Evolutionary conservation across 2,329 filamentous ascomycete species (phyloP).

Genomic region (Sphaerulina vaccinii): DNA sequence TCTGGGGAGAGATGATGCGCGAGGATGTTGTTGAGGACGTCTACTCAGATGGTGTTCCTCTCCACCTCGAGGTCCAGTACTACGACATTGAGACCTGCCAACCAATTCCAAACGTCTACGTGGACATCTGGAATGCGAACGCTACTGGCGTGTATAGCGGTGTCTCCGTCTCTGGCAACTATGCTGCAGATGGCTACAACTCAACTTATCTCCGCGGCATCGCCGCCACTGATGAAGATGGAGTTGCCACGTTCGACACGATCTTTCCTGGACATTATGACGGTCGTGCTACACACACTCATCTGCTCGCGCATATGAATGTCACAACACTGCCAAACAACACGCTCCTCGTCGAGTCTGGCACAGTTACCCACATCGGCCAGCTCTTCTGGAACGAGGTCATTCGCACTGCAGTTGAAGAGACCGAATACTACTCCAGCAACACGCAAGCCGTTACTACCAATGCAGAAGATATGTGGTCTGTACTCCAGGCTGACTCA

Average conservation of each 20-base stretch:
- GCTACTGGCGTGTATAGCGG: slow-evolving; percentile 49
- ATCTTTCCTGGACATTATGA: slow-evolving; percentile 49
- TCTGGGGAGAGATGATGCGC: slow-evolving; percentile 42
- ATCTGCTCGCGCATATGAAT: slow-evolving; percentile 41
- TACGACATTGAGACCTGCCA: slow-evolving; percentile 47
- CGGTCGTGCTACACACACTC: slow-evolving; percentile 45
- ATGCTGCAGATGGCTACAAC: slow-evolving; percentile 35
- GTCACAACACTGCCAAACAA: slow-evolving; percentile 47
- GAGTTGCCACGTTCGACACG: slow-evolving; percentile 44
- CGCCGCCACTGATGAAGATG: slow-evolving; percentile 42
- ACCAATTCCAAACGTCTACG: slow-evolving; percentile 43
- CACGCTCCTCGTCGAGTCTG: slow-evolving; percentile 47
- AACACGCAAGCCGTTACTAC: slow-evolving; percentile 46
- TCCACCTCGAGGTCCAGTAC: slow-evolving; percentile 47
- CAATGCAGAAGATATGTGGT: slow-evolving; percentile 51
- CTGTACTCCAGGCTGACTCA: slow-evolving; percentile 49
- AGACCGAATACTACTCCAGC: slow-evolving; percentile 45
- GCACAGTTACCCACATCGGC: slow-evolving; percentile 58
- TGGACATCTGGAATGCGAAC: slow-evolving; percentile 51
- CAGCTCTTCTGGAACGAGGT: slow-evolving; percentile 65
- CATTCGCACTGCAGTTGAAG: slow-evolving; percentile 55
- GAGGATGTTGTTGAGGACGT: slow-evolving; percentile 45
- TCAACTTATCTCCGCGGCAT: slow-evolving; percentile 44
- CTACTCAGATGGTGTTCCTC: slow-evolving; percentile 41
- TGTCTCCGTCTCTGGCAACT: slow-evolving; percentile 31